phyloP scores from a whole-genome alignment of 305 asterid genomes.

The Solanum chacoense region DNA sequence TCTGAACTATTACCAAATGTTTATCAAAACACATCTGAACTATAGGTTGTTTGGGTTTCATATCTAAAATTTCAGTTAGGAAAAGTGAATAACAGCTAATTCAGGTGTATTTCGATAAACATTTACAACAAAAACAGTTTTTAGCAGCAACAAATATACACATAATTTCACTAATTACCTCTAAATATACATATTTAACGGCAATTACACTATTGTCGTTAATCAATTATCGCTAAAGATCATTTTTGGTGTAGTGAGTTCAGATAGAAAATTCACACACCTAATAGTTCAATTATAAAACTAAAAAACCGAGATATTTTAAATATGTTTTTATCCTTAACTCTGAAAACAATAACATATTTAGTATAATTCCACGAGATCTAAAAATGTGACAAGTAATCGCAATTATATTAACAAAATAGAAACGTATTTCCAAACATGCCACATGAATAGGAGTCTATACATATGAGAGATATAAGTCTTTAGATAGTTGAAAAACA shows the following conservation, averaged over 20 bases:
- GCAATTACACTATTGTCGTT: not conserved
- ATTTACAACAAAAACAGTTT: not conserved
- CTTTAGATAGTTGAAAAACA: not conserved
- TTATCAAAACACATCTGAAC: not conserved
- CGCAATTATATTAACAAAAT: not conserved
- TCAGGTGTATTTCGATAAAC: not conserved
- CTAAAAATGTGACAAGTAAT: not conserved
- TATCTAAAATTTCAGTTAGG: not conserved
- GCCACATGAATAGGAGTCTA: not conserved
- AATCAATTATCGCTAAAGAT: not conserved
- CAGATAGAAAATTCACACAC: not conserved
- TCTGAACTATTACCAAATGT: too few species aligned
- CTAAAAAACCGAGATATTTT: not conserved
- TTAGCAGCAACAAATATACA: not conserved
- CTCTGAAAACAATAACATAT: not conserved
- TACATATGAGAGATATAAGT: not conserved
- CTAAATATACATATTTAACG: too few species aligned
- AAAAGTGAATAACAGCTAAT: not conserved
- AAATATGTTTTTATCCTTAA: not conserved
- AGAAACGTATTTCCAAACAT: not conserved
- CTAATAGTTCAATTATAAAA: not conserved
- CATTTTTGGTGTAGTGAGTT: not conserved
- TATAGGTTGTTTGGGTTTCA: not conserved
- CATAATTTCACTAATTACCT: not conserved
- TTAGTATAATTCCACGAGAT: not conserved